A percentile compares a stretch with the other conserved stretches of the same genome.
phyloP scores from a whole-genome alignment of 768 basidiomycete genomes.

The Udeniomyces megalosporus region DNA sequence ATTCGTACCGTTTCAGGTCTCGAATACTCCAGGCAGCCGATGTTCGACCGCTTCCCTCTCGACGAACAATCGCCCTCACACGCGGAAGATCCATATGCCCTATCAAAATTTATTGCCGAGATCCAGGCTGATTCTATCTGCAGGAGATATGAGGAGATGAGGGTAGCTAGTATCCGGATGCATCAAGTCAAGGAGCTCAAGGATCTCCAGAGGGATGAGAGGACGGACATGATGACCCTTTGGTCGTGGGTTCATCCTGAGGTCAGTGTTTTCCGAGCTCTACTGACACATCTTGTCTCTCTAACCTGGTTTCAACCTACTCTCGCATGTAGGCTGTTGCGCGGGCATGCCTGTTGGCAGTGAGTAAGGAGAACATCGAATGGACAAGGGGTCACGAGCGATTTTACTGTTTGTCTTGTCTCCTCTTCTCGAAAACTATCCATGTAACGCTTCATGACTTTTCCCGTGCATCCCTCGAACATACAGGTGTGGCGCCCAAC shows the following conservation, averaged over 20 bases:
- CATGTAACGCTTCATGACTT: no score
- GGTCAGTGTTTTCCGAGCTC: neutral
- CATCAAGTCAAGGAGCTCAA: neutral
- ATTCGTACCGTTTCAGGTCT: no score
- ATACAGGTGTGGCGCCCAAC: neutral
- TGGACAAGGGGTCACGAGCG: slow-evolving; percentile 4
- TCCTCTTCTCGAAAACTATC: neutral
- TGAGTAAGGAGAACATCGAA: neutral
- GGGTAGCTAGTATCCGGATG: slow-evolving; percentile 3
- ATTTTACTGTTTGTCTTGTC: neutral
- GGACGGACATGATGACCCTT: neutral
- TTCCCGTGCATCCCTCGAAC: no score
- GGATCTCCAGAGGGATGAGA: neutral
- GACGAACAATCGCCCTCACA: neutral
- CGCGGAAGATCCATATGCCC: slow-evolving; percentile 1
- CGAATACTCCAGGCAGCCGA: no score
- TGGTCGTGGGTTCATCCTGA: neutral
- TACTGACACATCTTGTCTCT: neutral
- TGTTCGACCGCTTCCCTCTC: neutral
- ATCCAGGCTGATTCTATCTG: neutral
- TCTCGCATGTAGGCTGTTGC: neutral
- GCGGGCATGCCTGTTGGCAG: neutral
- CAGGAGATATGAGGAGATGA: neutral
- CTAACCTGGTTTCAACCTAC: no score
- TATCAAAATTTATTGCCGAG: neutral